Base-by-base conservation (phyloP, 2,329 filamentous ascomycete genomes). In the Phaeoacremonium minimum region DNA sequence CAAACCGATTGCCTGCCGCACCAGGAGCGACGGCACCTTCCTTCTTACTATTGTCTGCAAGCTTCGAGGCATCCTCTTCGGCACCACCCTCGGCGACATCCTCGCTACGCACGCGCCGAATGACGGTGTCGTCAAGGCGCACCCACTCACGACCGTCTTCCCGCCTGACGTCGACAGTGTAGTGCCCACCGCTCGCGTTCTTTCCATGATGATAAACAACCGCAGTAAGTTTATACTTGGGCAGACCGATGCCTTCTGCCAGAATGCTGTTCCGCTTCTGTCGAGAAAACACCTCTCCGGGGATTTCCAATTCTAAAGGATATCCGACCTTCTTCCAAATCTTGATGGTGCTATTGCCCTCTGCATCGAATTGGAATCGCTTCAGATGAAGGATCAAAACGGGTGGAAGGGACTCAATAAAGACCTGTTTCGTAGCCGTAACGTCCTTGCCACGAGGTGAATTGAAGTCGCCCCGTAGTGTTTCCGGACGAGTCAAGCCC, bases 321-420 rank as follows among this genome's bases (percentile, higher is more conserved):
- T 98, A 98, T 15, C 89, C 91, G 40, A 98, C 75, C 67, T 91
- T 95, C 69, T 97, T 98, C 87, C 91, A 96, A 46, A 97, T 95
- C 71, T 98, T 98, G 53, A 95, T 85, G 1, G 89, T 95, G 16
- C 89, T 89, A 30, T 69, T 69, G 6, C 83, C 86, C 40, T 83
- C 78, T 43, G 82, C 87, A 52, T 97, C 89, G 51, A 95, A 97
- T 52, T 96, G 88, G 71, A 98, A 98, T 30, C 93, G 87, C 67
- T 98, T 98, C 29, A 98, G 73, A 55, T 98, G 93, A 7, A 98
- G 75, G 36, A 97, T 95, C 11, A 98, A 75, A 4, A 97, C 87
- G 1, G 89, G 87, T 1, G 93, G 93, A 13, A 97, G 70, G 2
- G 81, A 87, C 52, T 97, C 91, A 44, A 98, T 95, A 49, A 94